Evolutionary conservation across 257 asterid species (phyloP), one percentile per base, ranked within the genome.

Genomic region (Cruciata laevipes): DNA sequence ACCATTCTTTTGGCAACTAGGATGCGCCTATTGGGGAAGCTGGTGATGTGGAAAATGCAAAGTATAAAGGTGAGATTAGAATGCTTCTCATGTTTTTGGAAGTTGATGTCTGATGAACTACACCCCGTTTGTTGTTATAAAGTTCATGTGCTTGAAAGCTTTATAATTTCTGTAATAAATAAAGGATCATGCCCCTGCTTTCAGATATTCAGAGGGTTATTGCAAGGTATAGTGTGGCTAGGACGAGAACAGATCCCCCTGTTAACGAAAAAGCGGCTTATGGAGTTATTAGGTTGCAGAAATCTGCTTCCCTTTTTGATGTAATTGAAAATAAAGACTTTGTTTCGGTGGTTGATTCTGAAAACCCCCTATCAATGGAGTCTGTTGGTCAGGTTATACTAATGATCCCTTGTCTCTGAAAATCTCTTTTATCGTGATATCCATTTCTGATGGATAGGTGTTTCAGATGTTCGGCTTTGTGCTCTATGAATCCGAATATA

Each of bases 21-120:
- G 98, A 89, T 82, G 97, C 98, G 70, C 98, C 98, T 61, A 89
- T 93, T 72, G 78, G 86, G 69, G 99, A 93, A 84, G 86, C 96
- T 76, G 99, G 99, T 63, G 99, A 90, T 66, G 93, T 85, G 75
- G 85, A 83, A 77, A 93, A 90, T 70, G 71, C 79, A 24, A 93
- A 93, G 83, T 93, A 88, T 74, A 73, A 74, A 88, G 98, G 98
- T 93, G 75, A 51, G 38, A 51, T 25, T 59, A 42, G 44, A 35
- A 67, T 57, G 37, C 21, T 56, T 64, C 8, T 4, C 44, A 13
- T 24, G 33, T 40, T 40, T 33, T 27, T 42, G 37, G 20, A 24
- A 17, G 40, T 17, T 16, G n/a, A 24, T 6, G 35, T 65, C 18
- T 64, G 37, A 38, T 12, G 35, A 40, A 23, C 4, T 13, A 53